Evolutionary conservation across 1,284 basidiomycete genomes (phyloP), one percentile per base, ranked within the genome.

Genomic region (Trichosporon faecale): DNA sequence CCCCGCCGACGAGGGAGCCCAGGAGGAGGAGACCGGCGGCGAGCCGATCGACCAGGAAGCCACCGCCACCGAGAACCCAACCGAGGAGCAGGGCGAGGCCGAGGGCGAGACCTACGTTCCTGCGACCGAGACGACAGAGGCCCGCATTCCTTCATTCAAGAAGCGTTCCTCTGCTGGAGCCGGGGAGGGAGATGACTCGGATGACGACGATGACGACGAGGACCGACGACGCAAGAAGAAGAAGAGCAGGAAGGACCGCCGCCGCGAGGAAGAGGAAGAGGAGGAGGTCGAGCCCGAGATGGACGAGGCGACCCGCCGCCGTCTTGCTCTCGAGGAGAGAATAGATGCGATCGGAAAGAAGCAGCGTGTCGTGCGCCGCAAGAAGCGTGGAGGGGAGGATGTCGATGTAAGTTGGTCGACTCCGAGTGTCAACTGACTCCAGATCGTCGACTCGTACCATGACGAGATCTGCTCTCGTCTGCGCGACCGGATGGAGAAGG

Each of bases 381-480:
- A 93, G 82, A 91, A 91, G 80, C 87, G 87, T 69, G 82, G 77
- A 68, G 87, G 85, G 46, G 92, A 94, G 14, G 92, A 85, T 29
- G 77, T 76, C 9, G 80, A 80, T 72, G 85, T 83, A 70, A 76
- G 74, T 72, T 33, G 11, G 12, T 6, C 3, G 9, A 0, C 14
- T 5, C 18, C 11, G 11, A n/a, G 11, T 7, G 11, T 11, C 14
- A 35, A 23, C 61, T 68, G 25, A 67, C 65, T 2, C 14, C 70
- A 86, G 83, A 85, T 86, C 72, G 80, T 98, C 25, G 96, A 99
- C 77, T 87, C 89, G 46, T 91, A 92, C 75, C 94, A 94, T 18
- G 96, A 99, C 80, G 93, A 95, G 73, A 91, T 96, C 76, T 94
- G 98, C 27, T 90, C 91, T 0, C 86, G 91, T 7, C 86, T 99